Percentiles rank a stretch among this genome's conserved stretches.
Conservation (phyloP, 192 early-diverging fungal genomes). For the Coemansia sp. region DNA sequence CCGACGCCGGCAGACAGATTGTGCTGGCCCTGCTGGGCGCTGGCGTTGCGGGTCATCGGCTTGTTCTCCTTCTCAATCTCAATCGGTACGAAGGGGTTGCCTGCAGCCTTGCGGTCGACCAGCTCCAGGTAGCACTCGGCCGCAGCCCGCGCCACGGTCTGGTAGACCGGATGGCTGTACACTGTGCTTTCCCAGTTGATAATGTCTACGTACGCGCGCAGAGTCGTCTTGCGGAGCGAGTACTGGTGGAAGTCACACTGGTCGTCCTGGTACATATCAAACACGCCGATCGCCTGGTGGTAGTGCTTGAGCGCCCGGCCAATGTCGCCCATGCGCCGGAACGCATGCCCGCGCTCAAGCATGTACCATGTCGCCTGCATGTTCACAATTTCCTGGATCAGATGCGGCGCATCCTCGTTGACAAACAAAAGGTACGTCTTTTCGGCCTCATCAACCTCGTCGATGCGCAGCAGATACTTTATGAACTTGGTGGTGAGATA, state of each 20-base stretch:
- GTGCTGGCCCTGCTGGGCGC: slow-evolving; percentile 58
- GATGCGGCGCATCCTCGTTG: slow-evolving; percentile 59
- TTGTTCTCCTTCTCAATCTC: slow-evolving; percentile 10
- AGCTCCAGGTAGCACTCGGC: slow-evolving; percentile 58
- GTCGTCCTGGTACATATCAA: slow-evolving; percentile 82
- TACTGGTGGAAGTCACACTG: slow-evolving; percentile 98
- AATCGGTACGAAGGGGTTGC: slow-evolving; percentile 36
- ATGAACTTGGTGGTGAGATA: slow-evolving; percentile 92
- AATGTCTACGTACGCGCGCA: slow-evolving; percentile 82
- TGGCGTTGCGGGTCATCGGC: slow-evolving; percentile 52
- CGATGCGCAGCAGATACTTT: slow-evolving; percentile 89
- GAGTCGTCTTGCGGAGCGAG: slow-evolving; percentile 83
- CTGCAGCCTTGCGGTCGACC: slow-evolving; percentile 45
- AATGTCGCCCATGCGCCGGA: slow-evolving; percentile 60
- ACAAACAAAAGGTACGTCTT: slow-evolving; percentile 78
- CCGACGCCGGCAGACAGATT: slow-evolving; percentile 42
- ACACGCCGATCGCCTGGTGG: slow-evolving; percentile 80
- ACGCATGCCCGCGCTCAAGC: slow-evolving; percentile 73
- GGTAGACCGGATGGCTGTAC: slow-evolving; percentile 66
- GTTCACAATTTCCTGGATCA: slow-evolving; percentile 77
- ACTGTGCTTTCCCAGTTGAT: slow-evolving; percentile 78
- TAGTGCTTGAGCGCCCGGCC: slow-evolving; percentile 88
- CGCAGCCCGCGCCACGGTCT: slow-evolving; percentile 73
- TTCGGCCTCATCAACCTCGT: slow-evolving; percentile 81
- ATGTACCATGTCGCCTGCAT: slow-evolving; percentile 95